phyloP scores from a whole-genome alignment of 495 filamentous ascomycete genomes.

The Durotheca rogersii region DNA sequence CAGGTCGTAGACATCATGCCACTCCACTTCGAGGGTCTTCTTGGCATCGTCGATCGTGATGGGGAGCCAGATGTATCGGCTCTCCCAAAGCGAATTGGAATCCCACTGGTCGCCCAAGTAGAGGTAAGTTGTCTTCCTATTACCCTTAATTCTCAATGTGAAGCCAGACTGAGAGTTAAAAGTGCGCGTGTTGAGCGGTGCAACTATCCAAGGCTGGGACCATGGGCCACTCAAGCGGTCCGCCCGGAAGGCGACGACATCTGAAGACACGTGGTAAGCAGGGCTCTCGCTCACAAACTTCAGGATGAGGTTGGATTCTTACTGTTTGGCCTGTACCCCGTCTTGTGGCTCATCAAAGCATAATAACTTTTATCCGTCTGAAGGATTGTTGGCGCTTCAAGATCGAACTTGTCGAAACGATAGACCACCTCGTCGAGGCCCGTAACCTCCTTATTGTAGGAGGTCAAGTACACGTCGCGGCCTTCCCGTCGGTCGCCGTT shows the following conservation, averaged over 20 bases:
- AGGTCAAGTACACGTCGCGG: conserved; percentile 45
- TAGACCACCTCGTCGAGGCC: conserved; percentile 41
- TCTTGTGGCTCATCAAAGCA: conserved; percentile 50
- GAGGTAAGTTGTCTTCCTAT: conserved; percentile 50
- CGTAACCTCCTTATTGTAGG: conserved; percentile 41
- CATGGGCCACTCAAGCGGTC: conserved; percentile 52
- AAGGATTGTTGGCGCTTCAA: conserved; percentile 47
- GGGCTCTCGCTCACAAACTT: not conserved
- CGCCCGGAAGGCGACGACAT: conserved; percentile 49
- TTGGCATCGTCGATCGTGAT: conserved; percentile 43
- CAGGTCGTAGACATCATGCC: conserved; percentile 49
- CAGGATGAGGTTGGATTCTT: not conserved
- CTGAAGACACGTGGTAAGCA: conserved; percentile 19
- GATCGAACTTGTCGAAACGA: conserved; percentile 48
- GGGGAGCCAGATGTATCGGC: conserved; percentile 55
- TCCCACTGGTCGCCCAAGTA: conserved; percentile 57
- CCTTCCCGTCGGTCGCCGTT: conserved; percentile 45
- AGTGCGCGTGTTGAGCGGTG: conserved; percentile 50
- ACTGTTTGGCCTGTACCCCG: conserved; percentile 50
- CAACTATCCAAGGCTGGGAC: conserved; percentile 52
- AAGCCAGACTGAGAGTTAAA: conserved; percentile 57
- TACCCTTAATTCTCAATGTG: conserved; percentile 46
- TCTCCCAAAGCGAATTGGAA: conserved; percentile 52
- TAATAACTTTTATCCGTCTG: conserved; percentile 49
- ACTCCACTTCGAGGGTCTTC: conserved; percentile 41